Evolutionary conservation across 177 flowering plant species (phyloP).

Genomic region (Vitis hybrid): DNA sequence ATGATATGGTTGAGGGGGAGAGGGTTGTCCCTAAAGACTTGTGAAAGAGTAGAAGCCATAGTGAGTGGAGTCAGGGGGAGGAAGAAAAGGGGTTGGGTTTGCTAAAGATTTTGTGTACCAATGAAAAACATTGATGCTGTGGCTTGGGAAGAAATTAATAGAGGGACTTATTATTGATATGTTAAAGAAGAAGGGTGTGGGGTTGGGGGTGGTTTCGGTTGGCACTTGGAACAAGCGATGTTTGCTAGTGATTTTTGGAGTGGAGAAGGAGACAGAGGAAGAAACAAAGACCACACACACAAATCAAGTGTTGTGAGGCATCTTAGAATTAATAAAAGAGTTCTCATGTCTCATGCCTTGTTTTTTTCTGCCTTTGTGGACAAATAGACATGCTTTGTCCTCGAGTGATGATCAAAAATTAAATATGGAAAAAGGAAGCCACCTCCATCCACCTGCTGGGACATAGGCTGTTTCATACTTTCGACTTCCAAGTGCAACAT

Average conservation of each 20-base stretch:
- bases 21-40: conserved; percentile 30
- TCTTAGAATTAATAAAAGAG: no score
- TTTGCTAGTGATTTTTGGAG: conserved; percentile 20
- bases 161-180: background rate
- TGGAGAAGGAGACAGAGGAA: background rate
- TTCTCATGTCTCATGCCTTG: background rate
- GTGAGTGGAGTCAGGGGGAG: no score
- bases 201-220: conserved; percentile 16
- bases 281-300: background rate
- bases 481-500: background rate
- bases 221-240: conserved; percentile 15
- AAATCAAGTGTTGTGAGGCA: background rate
- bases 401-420: background rate
- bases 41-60: conserved; percentile 28
- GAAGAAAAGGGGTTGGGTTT: background rate
- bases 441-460: background rate
- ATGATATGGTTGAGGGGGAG: conserved; percentile 22
- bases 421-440: background rate
- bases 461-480: background rate
- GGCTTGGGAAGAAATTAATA: background rate
- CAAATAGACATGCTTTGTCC: background rate
- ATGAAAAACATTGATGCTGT: background rate
- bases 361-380: conserved; percentile 1
- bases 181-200: background rate
- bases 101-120: background rate